Base-by-base conservation (phyloP, 2,329 filamentous ascomycete species). In the Aulographum hederae region DNA sequence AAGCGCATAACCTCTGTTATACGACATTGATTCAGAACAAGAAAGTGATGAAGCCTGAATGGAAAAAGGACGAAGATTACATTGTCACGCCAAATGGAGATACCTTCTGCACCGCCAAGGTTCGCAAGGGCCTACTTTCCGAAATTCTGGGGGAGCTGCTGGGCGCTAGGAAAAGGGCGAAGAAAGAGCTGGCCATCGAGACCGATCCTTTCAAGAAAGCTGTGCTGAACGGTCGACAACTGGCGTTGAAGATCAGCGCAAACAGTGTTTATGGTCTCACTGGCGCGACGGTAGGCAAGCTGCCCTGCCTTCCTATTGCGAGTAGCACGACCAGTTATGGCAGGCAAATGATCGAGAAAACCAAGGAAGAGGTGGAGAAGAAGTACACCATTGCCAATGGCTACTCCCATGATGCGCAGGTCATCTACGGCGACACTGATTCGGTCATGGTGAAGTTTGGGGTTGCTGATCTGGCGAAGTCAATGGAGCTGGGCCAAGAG, bases 401-500 rank as follows among this genome's bases (percentile, higher is more conserved):
- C 13, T 98, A 95, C 54, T 73, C 69, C 2, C 82, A 95, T 51
- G 80, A 98, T 51, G 89, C 89, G 0, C 75, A 94, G 49, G 89
- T 98, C 57, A 91, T 98, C 39, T 98, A 98, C 44, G 89, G 89
- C 60, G 89, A 98, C 54, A 98, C 89, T 2, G 89, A 98, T 65
- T 98, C 89, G 6, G 89, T 98, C 58, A 98, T 98, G 89, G 86
- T 98, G 38, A 95, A 94, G 48, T 98, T 98, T 43, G 89, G 89
- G 27, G 85, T 84, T 6, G 75, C 73, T 26, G 84, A 94, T 40
- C 63, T 98, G 13, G 67, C 70, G 4, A 80, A 89, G 40, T 78
- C 84, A 15, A 98, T 98, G 89, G 84, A 78, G 46, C 63, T 98
- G 16, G 89, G 89, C n/a, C 69, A 93, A 47, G 85, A 98, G 52